A percentile compares a stretch with the other conserved stretches of the same genome.
Conservation (phyloP, 1,284 basidiomycete species). For the Fomes fomentarius region DNA sequence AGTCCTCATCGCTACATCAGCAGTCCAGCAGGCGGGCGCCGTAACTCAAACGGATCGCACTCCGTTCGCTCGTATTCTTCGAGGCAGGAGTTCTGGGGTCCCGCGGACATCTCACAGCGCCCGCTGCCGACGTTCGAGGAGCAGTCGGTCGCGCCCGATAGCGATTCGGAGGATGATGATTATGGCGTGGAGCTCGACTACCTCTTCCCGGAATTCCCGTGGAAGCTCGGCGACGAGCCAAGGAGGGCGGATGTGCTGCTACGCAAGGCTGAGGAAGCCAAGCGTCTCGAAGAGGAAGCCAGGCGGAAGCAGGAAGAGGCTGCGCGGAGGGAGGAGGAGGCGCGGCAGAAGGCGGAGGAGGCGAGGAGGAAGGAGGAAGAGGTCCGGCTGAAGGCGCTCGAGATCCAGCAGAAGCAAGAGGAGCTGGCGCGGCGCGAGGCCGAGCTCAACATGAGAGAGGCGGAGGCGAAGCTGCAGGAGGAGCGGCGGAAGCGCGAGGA, state of each 20-base stretch:
- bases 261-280: constrained; percentile 26
- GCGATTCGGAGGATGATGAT: constrained; percentile 34
- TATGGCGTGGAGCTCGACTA: constrained; percentile 37
- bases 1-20: constrained; percentile 13
- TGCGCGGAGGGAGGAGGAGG: constrained; percentile 33
- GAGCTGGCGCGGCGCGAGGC: constrained; percentile 29
- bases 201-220: constrained; percentile 14
- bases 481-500: constrained; percentile 22
- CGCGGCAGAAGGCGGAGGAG: constrained; percentile 33
- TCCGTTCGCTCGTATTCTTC: constrained; percentile 33
- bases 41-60: constrained; percentile 29
- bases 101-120: constrained; percentile 17
- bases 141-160: constrained; percentile 36
- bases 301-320: constrained; percentile 33
- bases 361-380: constrained; percentile 33
- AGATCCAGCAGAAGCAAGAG: constrained; percentile 27
- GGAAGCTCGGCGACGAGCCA: constrained; percentile 18
- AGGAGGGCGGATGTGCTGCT: constrained; percentile 18
- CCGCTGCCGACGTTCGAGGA: constrained; percentile 35
- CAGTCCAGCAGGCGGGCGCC: constrained; percentile 19
- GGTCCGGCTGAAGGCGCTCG: constrained; percentile 24
- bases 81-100: constrained; percentile 25
- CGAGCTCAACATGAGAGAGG: constrained; percentile 21
- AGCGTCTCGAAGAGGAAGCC: constrained; percentile 30
- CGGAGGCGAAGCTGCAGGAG: constrained; percentile 26